A percentile compares a stretch with the other conserved stretches of the same genome.
These are phyloP conservation scores for Madurella mycetomatis DNA, from an alignment of 2,329 filamentous ascomycete species.

Conservation along the genomic window DNA sequence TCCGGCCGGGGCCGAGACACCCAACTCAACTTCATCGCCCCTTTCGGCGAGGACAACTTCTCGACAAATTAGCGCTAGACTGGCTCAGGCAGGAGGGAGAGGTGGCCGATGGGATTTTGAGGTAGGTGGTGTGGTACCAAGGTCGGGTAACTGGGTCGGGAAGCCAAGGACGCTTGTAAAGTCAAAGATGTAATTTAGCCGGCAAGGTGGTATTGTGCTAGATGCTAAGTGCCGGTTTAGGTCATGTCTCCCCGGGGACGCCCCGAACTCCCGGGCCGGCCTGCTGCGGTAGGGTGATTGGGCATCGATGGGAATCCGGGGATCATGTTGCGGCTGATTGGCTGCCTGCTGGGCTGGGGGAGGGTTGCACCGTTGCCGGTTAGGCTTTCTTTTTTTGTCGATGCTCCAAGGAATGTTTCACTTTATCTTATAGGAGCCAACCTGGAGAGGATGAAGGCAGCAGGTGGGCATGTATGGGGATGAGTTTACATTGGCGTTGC, in stretches of 20 bases:
- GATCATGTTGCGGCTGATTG: background rate
- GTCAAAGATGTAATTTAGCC: too few relatives aligned
- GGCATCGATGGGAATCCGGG: conserved; percentile 5
- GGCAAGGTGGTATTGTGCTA: too few relatives aligned
- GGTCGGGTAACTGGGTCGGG: too few relatives aligned
- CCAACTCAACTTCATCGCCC: background rate
- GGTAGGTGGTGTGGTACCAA: too few relatives aligned
- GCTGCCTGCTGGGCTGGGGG: background rate
- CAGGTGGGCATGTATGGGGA: too few relatives aligned
- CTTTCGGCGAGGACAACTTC: background rate
- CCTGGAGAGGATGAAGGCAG: too few relatives aligned
- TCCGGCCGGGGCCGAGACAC: background rate
- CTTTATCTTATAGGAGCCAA: too few relatives aligned
- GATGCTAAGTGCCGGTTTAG: too few relatives aligned
- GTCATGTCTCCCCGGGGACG: background rate
- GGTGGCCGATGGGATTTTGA: background rate
- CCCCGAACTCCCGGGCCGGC: conserved; percentile 8
- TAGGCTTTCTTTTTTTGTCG: background rate
- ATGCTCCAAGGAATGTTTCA: too few relatives aligned
- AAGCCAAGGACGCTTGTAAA: background rate
- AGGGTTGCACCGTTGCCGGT: background rate
- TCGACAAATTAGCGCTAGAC: background rate
- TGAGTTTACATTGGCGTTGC: too few relatives aligned
- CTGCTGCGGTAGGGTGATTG: conserved; percentile 17
- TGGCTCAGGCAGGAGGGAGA: background rate